Conservation (phyloP, 2,329 filamentous ascomycete species). For the Fusarium sterilihyphosum region DNA sequence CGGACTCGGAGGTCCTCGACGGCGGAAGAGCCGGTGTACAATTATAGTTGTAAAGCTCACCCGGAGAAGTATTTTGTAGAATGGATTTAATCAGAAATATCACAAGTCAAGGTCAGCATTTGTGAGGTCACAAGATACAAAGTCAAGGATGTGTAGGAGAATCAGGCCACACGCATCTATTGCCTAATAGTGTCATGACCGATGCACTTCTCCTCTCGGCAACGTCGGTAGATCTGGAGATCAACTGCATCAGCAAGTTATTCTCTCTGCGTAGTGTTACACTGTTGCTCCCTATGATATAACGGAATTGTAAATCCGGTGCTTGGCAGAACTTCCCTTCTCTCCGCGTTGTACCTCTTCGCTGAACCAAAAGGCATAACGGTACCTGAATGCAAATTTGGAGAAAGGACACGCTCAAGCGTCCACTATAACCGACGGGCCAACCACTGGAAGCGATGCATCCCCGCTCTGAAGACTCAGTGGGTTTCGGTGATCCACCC, state of each 20-base stretch:
- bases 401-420: conserved; percentile 17
- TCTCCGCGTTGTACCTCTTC: not conserved
- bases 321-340: not conserved
- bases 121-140: not conserved
- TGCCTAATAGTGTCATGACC: conserved; percentile 21
- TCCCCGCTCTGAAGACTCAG: conserved; percentile 16
- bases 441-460: conserved; percentile 10
- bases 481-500: conserved; percentile 35
- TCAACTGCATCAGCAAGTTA: not conserved
- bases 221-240: conserved; percentile 26
- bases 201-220: conserved; percentile 32
- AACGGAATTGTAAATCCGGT: conserved; percentile 18
- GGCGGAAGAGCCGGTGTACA: not conserved
- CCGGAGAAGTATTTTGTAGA: not conserved
- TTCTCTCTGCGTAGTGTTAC: too few species aligned
- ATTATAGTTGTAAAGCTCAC: not conserved
- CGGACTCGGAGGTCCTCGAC: not conserved
- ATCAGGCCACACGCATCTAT: conserved; percentile 31
- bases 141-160: not conserved
- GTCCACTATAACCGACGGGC: conserved; percentile 3
- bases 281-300: not conserved
- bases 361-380: not conserved
- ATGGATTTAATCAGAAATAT: fast-evolving
- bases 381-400: conserved; percentile 21
- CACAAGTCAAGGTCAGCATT: not conserved